A percentile compares a stretch with the other conserved stretches of the same genome.
Evolutionary conservation across 805 yeast genomes (phyloP).

Genomic region (Saturnispora sanitii): DNA sequence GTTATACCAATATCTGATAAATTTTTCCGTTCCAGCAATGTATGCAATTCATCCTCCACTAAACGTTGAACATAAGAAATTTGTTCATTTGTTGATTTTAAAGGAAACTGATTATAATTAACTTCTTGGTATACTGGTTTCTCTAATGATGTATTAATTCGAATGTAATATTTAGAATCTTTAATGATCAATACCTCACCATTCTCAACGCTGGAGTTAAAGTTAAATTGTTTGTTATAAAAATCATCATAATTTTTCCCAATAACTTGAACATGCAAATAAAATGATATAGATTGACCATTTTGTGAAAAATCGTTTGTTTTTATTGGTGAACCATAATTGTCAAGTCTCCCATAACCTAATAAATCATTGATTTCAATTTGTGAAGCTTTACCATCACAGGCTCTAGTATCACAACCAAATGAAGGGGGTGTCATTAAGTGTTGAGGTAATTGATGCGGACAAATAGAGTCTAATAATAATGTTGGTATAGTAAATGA

Average conservation of each 20-base stretch:
- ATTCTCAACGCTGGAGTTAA: constrained; percentile 13
- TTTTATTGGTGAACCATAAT: constrained; percentile 42
- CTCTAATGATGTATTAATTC: constrained; percentile 14
- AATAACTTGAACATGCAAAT: constrained; percentile 45
- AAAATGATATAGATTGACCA: constrained; percentile 37
- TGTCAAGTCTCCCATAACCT: constrained; percentile 46
- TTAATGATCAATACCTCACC: constrained; percentile 20
- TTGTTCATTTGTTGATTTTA: constrained; percentile 11
- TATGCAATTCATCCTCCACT: constrained; percentile 10
- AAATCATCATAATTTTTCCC: constrained; percentile 27
- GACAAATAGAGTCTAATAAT: constrained; percentile 43
- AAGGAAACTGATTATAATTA: constrained; percentile 2
- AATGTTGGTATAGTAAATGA: constrained; percentile 45
- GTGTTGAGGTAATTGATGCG: constrained; percentile 30
- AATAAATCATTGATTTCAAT: constrained; percentile 29
- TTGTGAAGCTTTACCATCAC: constrained; percentile 16
- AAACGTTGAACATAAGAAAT: constrained; percentile 11
- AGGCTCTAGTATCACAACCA: constrained; percentile 26
- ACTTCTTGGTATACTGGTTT: constrained; percentile 8
- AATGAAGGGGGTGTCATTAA: constrained; percentile 32
- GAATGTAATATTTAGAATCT: constrained; percentile 15
- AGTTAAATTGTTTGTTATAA: neutral
- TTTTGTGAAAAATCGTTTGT: constrained; percentile 36
- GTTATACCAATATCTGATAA: constrained; percentile 7
- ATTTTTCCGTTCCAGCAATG: constrained; percentile 10